Conservation (phyloP, 768 basidiomycete genomes). For the Hysterangium stoloniferum region DNA sequence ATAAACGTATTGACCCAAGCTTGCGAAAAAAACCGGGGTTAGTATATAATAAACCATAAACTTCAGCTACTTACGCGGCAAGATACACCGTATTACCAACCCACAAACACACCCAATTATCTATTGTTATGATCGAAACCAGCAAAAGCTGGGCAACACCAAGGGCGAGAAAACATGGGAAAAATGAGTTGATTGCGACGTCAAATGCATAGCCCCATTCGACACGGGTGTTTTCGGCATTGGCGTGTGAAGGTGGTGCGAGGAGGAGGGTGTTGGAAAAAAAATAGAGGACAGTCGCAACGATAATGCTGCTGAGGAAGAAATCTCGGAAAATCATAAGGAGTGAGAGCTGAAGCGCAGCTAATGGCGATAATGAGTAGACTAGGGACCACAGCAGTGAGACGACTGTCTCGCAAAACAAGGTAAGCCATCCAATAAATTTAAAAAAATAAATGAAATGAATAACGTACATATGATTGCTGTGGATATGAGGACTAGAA, state of each 20-base stretch:
- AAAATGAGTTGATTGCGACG: slow-evolving; percentile 95
- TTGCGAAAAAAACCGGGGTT: slow-evolving; percentile 21
- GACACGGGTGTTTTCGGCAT: slow-evolving; percentile 54
- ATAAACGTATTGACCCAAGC: slow-evolving; percentile 86
- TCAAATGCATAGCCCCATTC: slow-evolving; percentile 97
- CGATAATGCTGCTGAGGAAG: slow-evolving; percentile 64
- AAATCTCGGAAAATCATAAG: slow-evolving; percentile 89
- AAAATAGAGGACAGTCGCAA: slow-evolving; percentile 70
- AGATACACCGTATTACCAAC: slow-evolving; percentile 90
- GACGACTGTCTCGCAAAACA: slow-evolving; percentile 43
- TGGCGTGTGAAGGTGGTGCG: slow-evolving; percentile 65
- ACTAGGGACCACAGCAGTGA: slow-evolving; percentile 82
- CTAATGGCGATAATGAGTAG: slow-evolving; percentile 54
- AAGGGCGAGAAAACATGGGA: slow-evolving; percentile 84
- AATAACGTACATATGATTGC: slow-evolving; percentile 61
- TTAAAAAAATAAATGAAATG: background rate
- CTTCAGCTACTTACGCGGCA: slow-evolving; percentile 69
- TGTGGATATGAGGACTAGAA: slow-evolving; percentile 76
- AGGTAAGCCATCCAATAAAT: background rate
- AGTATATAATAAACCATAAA: background rate
- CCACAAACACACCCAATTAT: slow-evolving; percentile 92
- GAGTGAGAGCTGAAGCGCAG: slow-evolving; percentile 56
- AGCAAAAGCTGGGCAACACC: slow-evolving; percentile 87
- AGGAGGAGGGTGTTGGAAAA: slow-evolving; percentile 65
- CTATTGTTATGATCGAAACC: slow-evolving; percentile 70